Evolutionary conservation across 208 protist species (phyloP).

Genomic region (Giardia muris): DNA sequence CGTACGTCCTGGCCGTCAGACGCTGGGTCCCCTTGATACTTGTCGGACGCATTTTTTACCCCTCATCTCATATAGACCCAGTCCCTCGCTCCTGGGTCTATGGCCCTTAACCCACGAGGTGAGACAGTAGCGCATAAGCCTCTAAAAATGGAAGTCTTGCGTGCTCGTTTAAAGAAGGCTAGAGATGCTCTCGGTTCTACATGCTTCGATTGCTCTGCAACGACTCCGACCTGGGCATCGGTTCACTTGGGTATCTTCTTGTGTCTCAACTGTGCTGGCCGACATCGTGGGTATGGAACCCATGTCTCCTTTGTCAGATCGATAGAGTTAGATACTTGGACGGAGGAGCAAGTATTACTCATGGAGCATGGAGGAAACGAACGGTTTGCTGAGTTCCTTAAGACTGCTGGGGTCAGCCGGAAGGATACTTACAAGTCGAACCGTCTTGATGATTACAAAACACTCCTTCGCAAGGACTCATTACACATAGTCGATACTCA

Average conservation of each 20-base stretch:
- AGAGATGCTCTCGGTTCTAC: background rate
- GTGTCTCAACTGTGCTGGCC: slow-evolving; percentile 6
- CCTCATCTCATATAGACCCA: too few relatives aligned
- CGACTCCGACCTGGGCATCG: background rate
- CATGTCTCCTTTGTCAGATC: background rate
- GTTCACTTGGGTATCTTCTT: background rate
- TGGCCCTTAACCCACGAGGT: too few relatives aligned
- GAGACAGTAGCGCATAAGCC: too few relatives aligned
- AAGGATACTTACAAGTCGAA: background rate
- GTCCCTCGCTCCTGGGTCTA: too few relatives aligned
- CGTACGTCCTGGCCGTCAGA: background rate
- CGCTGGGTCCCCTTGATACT: too few relatives aligned
- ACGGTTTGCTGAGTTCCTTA: background rate
- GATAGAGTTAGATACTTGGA: background rate
- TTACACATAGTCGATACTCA: background rate
- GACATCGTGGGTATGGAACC: background rate
- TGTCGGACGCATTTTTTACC: too few relatives aligned
- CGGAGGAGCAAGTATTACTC: background rate
- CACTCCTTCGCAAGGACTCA: background rate
- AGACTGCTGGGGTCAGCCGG: background rate
- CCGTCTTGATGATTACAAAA: background rate
- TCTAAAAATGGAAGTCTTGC: background rate
- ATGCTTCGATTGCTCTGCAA: background rate
- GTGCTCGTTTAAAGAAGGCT: background rate
- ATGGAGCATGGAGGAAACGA: background rate